Evolutionary conservation across 2,329 filamentous ascomycete genomes (phyloP).

Genomic region (Amesomyces nigricolor): DNA sequence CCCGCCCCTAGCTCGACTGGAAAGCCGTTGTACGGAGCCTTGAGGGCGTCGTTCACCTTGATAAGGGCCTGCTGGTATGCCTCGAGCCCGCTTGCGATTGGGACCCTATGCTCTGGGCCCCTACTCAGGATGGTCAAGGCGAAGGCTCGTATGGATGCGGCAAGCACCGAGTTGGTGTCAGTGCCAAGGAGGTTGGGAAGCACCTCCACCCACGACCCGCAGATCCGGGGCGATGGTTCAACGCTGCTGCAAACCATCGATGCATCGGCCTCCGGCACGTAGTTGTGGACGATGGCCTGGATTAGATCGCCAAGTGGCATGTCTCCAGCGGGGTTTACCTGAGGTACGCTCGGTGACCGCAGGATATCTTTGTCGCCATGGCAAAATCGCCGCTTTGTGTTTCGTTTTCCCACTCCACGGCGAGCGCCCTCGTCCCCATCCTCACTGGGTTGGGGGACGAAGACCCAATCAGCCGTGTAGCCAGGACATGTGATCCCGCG

Average conservation of each 20-base stretch:
- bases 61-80: conserved; percentile 30
- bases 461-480: conserved; percentile 18
- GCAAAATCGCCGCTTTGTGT: background rate
- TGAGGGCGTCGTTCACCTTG: conserved; percentile 26
- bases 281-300: conserved; percentile 9
- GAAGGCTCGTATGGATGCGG: conserved; percentile 32
- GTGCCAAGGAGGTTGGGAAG: conserved; percentile 30
- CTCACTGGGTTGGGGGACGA: conserved; percentile 12
- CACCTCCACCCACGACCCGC: conserved; percentile 37
- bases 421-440: background rate
- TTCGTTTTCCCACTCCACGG: background rate
- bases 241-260: background rate
- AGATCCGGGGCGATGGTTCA: conserved; percentile 33
- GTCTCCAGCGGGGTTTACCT: background rate
- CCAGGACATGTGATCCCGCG: conserved; percentile 17
- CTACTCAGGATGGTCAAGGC: conserved; percentile 29
- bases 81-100: conserved; percentile 26
- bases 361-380: background rate
- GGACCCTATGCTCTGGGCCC: conserved; percentile 19
- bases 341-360: no score
- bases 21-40: conserved; percentile 10
- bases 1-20: conserved; percentile 29
- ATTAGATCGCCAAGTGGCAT: conserved; percentile 7
- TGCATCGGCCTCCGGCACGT: conserved; percentile 3
- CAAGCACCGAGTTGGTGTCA: conserved; percentile 24